Conservation (phyloP, 23 red algal species). For the Gracilaria domingensis region DNA sequence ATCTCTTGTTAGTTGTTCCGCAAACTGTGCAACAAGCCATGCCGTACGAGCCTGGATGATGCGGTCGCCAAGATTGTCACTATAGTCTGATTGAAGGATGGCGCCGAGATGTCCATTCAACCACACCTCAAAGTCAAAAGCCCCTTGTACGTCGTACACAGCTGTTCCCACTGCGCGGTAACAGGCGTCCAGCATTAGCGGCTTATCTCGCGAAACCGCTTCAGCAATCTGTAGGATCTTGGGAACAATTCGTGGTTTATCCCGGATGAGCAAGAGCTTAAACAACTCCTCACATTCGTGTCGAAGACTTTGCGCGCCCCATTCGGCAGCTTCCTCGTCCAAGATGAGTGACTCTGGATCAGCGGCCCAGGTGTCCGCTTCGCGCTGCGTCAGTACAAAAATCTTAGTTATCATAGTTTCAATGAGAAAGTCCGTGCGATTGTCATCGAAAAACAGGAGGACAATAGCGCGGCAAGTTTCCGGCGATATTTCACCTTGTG, state of each 20-base stretch:
- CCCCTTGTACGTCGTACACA: conserved; percentile 36
- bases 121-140: conserved; percentile 63
- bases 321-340: conserved; percentile 67
- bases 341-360: conserved; percentile 66
- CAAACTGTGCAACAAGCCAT: conserved; percentile 72
- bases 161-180: conserved; percentile 60
- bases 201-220: conserved; percentile 50
- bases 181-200: conserved; percentile 66
- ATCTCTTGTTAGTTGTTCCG: conserved; percentile 62
- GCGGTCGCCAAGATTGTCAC: conserved; percentile 47
- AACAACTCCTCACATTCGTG: conserved; percentile 74
- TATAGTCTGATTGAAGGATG: conserved; percentile 39
- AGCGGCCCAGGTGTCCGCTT: conserved; percentile 58
- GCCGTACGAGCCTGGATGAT: conserved; percentile 64
- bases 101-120: conserved; percentile 43
- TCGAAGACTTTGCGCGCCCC: conserved; percentile 65
- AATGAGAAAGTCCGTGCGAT: conserved; percentile 34
- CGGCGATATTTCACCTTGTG: conserved; percentile 20
- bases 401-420: conserved; percentile 64
- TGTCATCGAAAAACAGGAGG: conserved; percentile 65
- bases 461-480: conserved; percentile 56
- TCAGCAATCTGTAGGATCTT: conserved; percentile 46
- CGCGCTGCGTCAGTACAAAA: conserved; percentile 53
- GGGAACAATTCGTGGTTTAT: conserved; percentile 53
- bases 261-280: conserved; percentile 48